Percentiles rank a stretch among this genome's conserved stretches.
phyloP scores from a whole-genome alignment of 805 yeast genomes.

The Naumovozyma baii region DNA sequence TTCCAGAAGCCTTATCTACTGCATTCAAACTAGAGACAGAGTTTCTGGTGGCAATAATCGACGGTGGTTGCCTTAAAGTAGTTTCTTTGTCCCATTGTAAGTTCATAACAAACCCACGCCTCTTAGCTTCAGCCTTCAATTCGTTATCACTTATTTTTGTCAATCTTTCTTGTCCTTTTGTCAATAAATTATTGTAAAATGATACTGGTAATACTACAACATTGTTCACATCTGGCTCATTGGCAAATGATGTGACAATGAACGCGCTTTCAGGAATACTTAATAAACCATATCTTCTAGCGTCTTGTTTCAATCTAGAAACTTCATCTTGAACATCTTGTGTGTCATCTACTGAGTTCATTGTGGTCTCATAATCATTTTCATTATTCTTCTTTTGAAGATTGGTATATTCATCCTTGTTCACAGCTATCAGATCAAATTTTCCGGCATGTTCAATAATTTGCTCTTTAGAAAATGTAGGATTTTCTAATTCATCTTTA shows the following conservation, averaged over 20 bases:
- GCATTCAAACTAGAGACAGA: too few relatives aligned
- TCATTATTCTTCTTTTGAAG: conserved; percentile 1
- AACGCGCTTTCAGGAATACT: conserved; percentile 51
- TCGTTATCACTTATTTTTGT: conserved; percentile 39
- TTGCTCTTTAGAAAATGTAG: conserved; percentile 18
- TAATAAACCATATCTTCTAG: conserved; percentile 39
- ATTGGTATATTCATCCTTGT: conserved; percentile 10
- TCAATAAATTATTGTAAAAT: conserved; percentile 50
- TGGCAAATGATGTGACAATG: conserved; percentile 52
- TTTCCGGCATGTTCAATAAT: conserved; percentile 22
- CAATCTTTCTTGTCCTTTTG: conserved; percentile 35
- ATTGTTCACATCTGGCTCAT: conserved; percentile 43
- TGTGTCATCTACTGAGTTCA: conserved; percentile 4
- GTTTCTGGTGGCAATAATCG: background rate
- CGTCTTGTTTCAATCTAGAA: conserved; percentile 31
- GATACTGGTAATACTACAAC: conserved; percentile 57
- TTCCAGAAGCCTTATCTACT: too few relatives aligned
- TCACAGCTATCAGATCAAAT: conserved; percentile 3
- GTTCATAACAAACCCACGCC: conserved; percentile 36
- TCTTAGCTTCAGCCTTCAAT: conserved; percentile 37
- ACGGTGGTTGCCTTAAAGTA: conserved; percentile 3
- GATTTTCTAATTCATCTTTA: conserved; percentile 22
- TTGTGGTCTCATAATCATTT: conserved; percentile 6
- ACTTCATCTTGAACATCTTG: conserved; percentile 8
- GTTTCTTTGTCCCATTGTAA: conserved; percentile 1